phyloP scores from a whole-genome alignment of 2,329 filamentous ascomycete genomes.

The Stagonosporopsis vannaccii region DNA sequence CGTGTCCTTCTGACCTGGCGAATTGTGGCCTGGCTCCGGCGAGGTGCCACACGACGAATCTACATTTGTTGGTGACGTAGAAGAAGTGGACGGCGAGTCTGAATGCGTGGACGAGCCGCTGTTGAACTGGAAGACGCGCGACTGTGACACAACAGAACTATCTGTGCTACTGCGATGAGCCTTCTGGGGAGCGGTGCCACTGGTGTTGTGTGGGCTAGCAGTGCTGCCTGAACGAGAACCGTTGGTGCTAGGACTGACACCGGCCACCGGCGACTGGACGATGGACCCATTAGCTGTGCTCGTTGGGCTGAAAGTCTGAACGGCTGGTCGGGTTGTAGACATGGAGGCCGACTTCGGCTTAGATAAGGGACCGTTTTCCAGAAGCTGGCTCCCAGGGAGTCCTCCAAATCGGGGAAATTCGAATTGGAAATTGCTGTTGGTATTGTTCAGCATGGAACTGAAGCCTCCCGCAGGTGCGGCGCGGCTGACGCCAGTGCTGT shows the following conservation, averaged over 20 bases:
- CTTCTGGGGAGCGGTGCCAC: slow-evolving; percentile 22
- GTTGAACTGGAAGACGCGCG: slow-evolving; percentile 61
- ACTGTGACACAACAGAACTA: slow-evolving; percentile 51
- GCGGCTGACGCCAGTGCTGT: slow-evolving; percentile 56
- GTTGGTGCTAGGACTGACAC: slow-evolving; percentile 41
- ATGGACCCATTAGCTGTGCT: slow-evolving; percentile 35
- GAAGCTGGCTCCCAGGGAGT: slow-evolving; percentile 59
- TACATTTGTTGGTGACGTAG: slow-evolving; percentile 58
- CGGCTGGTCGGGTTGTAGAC: slow-evolving; percentile 40
- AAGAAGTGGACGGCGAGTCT: slow-evolving; percentile 61
- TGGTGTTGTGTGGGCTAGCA: slow-evolving; percentile 35
- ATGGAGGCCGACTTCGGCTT: slow-evolving; percentile 39
- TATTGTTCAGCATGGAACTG: slow-evolving; percentile 56
- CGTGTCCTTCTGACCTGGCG: slow-evolving; percentile 72
- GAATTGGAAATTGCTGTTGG: slow-evolving; percentile 82
- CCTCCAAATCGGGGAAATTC: slow-evolving; percentile 95
- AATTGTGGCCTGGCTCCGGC: slow-evolving; percentile 77
- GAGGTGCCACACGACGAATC: slow-evolving; percentile 75
- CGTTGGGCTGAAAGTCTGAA: slow-evolving; percentile 48
- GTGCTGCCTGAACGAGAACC: slow-evolving; percentile 45
- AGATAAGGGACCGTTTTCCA: slow-evolving; percentile 55
- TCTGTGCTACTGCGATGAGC: slow-evolving; percentile 48
- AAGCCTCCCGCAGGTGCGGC: slow-evolving; percentile 58
- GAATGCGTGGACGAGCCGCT: slow-evolving; percentile 56
- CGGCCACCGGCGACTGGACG: slow-evolving; percentile 38